Conservation (phyloP, 1,139 yeast species). For the Scheffersomyces cryptocercus region DNA sequence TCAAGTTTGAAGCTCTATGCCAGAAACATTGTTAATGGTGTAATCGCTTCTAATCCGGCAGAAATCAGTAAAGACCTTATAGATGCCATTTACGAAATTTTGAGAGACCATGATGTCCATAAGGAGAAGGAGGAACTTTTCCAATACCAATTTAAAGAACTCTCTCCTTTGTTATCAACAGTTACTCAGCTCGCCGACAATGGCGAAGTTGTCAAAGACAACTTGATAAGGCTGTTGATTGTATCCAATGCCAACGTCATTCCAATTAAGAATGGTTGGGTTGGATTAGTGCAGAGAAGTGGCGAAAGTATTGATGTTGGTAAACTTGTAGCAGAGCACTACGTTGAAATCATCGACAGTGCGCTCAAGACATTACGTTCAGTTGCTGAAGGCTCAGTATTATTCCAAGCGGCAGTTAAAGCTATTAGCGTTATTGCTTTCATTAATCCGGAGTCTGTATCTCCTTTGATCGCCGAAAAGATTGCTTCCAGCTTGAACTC, state of each 20-base stretch:
- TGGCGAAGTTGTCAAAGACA: constrained; percentile 18
- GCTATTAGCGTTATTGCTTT: constrained; percentile 70
- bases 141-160: constrained; percentile 20
- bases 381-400: constrained; percentile 14
- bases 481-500: constrained; percentile 47
- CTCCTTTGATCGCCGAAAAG: constrained; percentile 49
- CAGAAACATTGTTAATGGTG: background rate
- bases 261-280: constrained; percentile 67
- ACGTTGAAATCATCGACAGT: constrained; percentile 36
- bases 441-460: constrained; percentile 62
- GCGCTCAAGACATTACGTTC: constrained; percentile 15
- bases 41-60: background rate
- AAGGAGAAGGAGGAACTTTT: constrained; percentile 15
- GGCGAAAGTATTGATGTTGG: constrained; percentile 60
- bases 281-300: constrained; percentile 66
- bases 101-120: constrained; percentile 19
- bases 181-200: constrained; percentile 39
- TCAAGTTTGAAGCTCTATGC: constrained; percentile 35
- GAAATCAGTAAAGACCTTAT: constrained; percentile 16
- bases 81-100: constrained; percentile 14
- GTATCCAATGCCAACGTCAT: constrained; percentile 53
- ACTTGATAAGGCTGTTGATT: constrained; percentile 48
- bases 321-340: constrained; percentile 42
- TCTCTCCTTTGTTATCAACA: constrained; percentile 46
- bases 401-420: constrained; percentile 50